These are phyloP conservation scores for Akanthomyces dipterigenus DNA, from an alignment of 2,329 filamentous ascomycete genomes.

Conservation along the genomic window DNA sequence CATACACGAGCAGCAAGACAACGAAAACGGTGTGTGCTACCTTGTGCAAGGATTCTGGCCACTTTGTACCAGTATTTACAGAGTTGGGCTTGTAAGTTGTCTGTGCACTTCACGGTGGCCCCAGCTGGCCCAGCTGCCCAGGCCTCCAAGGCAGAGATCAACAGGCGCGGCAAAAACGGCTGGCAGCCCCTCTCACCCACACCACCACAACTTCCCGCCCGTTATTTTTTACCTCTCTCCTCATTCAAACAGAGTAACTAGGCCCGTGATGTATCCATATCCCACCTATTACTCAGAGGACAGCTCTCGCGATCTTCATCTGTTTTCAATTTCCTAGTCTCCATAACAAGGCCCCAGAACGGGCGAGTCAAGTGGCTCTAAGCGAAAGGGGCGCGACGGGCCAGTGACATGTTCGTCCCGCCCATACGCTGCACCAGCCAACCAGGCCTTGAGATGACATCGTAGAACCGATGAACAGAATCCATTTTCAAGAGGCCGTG, in stretches of 20 bases:
- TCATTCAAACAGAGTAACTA: too few species aligned
- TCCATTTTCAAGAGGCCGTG: not conserved
- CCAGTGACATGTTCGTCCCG: not conserved
- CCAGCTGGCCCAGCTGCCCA: not conserved
- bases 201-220: not conserved
- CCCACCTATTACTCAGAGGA: not conserved
- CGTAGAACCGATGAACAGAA: not conserved
- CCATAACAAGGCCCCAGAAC: not conserved
- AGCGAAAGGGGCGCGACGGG: not conserved
- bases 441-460: not conserved
- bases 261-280: not conserved
- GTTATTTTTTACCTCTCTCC: not conserved
- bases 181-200: not conserved
- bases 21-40: conserved; percentile 3
- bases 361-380: not conserved
- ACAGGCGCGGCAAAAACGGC: not conserved
- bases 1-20: conserved; percentile 4
- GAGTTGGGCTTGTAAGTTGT: not conserved
- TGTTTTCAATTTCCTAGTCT: not conserved
- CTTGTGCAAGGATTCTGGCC: not conserved
- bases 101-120: not conserved
- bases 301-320: not conserved
- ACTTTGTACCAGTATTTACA: not conserved
- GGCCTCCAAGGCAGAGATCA: not conserved
- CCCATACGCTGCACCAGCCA: too few species aligned